These are phyloP conservation scores for Neurospora sublineolata DNA, from an alignment of 495 filamentous ascomycete genomes.

Conservation along the genomic window DNA sequence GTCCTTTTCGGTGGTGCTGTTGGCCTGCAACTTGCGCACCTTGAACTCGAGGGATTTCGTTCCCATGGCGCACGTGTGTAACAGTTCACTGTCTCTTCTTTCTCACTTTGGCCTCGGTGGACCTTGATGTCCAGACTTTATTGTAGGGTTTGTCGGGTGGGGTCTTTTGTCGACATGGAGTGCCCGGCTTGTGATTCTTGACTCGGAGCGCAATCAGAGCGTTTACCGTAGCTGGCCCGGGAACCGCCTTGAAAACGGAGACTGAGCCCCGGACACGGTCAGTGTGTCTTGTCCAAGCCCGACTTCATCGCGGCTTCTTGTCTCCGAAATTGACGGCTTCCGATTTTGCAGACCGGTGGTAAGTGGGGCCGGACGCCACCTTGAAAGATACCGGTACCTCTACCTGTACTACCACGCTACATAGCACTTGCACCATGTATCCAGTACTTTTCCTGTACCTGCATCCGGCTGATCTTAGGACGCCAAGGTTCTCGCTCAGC, in stretches of 20 bases:
- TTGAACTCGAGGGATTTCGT: conserved; percentile 33
- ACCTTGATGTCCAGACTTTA: not conserved
- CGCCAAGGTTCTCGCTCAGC: not conserved
- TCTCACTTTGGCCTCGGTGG: not conserved
- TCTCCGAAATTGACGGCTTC: not conserved
- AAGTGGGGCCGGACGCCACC: not conserved
- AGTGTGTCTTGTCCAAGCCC: not conserved
- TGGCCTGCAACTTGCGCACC: conserved; percentile 34
- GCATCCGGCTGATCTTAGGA: not conserved
- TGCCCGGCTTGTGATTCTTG: not conserved
- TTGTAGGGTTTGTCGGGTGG: not conserved
- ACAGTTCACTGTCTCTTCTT: not conserved
- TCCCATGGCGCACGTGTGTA: not conserved
- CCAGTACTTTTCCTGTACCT: not conserved
- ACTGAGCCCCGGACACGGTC: not conserved
- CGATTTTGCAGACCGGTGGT: not conserved
- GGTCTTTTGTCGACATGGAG: not conserved
- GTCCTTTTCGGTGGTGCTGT: conserved; percentile 28
- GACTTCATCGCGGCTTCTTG: not conserved
- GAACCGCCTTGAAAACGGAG: not conserved
- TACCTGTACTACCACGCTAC: not conserved
- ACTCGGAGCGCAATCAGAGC: not conserved
- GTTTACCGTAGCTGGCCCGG: not conserved
- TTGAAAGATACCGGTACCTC: not conserved
- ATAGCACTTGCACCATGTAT: not conserved